Evolutionary conservation across 306 rosid species (phyloP), one percentile per base, ranked within the genome.

Genomic region (Prunus mongolica): DNA sequence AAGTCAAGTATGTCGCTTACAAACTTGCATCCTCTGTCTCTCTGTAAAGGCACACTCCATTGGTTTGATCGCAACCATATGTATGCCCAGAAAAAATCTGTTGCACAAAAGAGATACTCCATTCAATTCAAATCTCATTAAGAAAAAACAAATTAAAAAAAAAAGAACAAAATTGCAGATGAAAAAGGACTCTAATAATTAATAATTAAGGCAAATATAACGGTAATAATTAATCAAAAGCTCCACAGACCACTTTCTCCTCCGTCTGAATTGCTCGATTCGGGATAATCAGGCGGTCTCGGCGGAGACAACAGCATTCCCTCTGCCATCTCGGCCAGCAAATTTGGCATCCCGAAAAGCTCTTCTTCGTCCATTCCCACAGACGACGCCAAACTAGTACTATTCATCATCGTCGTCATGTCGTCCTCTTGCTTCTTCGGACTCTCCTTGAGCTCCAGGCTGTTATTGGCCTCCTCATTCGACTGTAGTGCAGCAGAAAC

Each of bases 281-380:
- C 60, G 4, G 13, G 16, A n/a, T 47, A 49, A 25, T 88, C 83
- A 0, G 90, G 71, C 2, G 60, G 83, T 82, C 93, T 86, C 5
- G 98, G 98, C 13, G 98, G 98, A 9, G 98, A 84, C 38, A 93
- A 74, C 63, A 93, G 69, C 98, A 93, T 89, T 80, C 97, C 98
- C 81, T 83, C 90, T 3, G 98, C 98, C 98, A 93, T 93, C 3
- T 91, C 92, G 12, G 77, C 80, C 72, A 93, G 69, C 83, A 93
- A 86, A 85, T 84, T 83, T 15, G 98, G 96, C 98, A 90, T 88
- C 3, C 84, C 82, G 62, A 91, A 93, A 28, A 93, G 77, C 34
- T 89, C 96, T 45, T 93, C 98, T 80, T 93, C 98, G 44, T 91
- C 96, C 54, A 91, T 14, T 49, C 50, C 69, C 14, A 74, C 76